Evolutionary conservation across 192 early-diverging fungal species (phyloP).

Genomic region (Haplosporangium gracile): DNA sequence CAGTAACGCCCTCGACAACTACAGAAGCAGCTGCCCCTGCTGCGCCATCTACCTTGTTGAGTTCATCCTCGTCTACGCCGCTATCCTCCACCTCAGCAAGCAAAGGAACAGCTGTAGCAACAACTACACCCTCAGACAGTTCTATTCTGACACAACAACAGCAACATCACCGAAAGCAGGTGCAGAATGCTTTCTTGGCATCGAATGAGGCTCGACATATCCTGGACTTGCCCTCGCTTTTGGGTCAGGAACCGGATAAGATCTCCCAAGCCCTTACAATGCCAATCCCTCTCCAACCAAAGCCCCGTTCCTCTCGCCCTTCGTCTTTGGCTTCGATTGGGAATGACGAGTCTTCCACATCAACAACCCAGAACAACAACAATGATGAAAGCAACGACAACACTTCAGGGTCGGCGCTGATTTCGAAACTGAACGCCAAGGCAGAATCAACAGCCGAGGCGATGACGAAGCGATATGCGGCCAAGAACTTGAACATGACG

Average conservation of each 20-base stretch:
- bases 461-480: conserved; percentile 47
- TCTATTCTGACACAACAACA: not conserved
- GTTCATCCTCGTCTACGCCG: not conserved
- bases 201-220: conserved; percentile 42
- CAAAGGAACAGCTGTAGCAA: not conserved
- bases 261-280: conserved; percentile 20
- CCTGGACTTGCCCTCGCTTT: conserved; percentile 37
- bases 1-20: not conserved
- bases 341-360: not conserved
- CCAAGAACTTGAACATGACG: conserved; percentile 53
- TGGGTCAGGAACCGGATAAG: conserved; percentile 34
- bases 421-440: conserved; percentile 18
- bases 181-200: conserved; percentile 9
- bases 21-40: not conserved
- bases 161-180: not conserved
- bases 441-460: conserved; percentile 35
- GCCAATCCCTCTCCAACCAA: conserved; percentile 10
- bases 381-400: too few species aligned
- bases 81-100: not conserved
- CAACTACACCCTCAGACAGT: not conserved
- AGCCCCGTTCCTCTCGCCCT: not conserved
- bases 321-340: not conserved
- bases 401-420: not conserved
- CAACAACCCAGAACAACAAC: not conserved
- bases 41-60: not conserved